phyloP scores from a whole-genome alignment of 768 basidiomycete genomes.

The Amylocystis lapponica region DNA sequence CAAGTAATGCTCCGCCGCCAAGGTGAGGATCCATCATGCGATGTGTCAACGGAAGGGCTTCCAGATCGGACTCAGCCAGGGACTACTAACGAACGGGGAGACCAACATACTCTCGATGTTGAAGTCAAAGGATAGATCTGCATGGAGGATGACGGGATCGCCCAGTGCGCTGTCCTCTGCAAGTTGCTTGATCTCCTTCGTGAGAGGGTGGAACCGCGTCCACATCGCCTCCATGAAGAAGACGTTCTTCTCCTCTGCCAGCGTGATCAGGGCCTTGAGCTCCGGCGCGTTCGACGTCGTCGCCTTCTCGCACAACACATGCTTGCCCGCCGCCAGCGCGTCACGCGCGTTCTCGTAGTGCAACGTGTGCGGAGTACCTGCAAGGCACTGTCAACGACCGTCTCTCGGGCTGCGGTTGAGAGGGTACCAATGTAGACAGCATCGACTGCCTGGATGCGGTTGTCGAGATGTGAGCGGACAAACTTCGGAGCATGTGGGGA shows the following conservation, averaged over 20 bases:
- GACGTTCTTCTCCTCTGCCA: conserved; percentile 72
- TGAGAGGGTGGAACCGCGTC: conserved; percentile 77
- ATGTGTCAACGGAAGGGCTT: conserved; percentile 64
- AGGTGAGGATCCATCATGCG: conserved; percentile 74
- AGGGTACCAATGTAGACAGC: conserved; percentile 65
- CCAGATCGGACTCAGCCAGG: neutral
- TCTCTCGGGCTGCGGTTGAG: too few relatives aligned
- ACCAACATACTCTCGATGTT: conserved; percentile 34
- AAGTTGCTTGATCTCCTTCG: conserved; percentile 56
- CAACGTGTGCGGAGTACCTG: conserved; percentile 79
- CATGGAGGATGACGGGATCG: conserved; percentile 58
- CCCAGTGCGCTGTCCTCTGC: conserved; percentile 62
- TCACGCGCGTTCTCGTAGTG: conserved; percentile 77
- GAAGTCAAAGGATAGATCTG: conserved; percentile 73
- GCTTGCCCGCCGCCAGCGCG: conserved; percentile 74
- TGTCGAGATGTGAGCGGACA: neutral
- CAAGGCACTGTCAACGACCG: neutral
- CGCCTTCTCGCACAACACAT: conserved; percentile 88
- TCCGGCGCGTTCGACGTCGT: conserved; percentile 76
- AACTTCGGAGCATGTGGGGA: conserved; percentile 3
- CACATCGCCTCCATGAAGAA: conserved; percentile 94
- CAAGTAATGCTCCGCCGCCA: conserved; percentile 80
- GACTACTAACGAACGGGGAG: neutral
- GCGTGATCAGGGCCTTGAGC: conserved; percentile 60
- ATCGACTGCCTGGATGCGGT: conserved; percentile 68